A percentile compares a stretch with the other conserved stretches of the same genome.
phyloP scores from a whole-genome alignment of 768 basidiomycete species.

The Tulasnella sp. region DNA sequence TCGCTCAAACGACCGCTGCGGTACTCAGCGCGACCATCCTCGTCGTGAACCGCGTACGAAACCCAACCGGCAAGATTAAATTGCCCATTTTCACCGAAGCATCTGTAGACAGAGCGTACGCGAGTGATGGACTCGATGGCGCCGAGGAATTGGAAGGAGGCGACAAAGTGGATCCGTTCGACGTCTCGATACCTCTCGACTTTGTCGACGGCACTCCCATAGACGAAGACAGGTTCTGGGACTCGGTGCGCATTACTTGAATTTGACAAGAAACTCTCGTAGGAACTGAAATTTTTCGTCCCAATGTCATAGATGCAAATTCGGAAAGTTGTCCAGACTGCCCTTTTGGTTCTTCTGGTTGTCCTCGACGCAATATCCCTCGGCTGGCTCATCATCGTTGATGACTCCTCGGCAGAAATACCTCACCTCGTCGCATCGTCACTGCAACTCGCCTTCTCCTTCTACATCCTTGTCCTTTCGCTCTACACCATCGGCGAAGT shows the following conservation, averaged over 20 bases:
- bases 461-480: conserved; percentile 57
- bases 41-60: background rate
- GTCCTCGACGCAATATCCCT: conserved; percentile 52
- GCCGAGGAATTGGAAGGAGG: conserved; percentile 16
- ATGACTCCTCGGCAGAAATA: conserved; percentile 27
- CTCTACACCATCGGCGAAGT: conserved; percentile 49
- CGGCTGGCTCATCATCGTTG: conserved; percentile 48
- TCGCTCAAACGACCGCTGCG: conserved; percentile 10
- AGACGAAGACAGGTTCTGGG: conserved; percentile 58
- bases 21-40: conserved; percentile 11
- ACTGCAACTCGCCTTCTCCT: conserved; percentile 51
- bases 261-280: background rate
- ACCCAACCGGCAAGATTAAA: background rate
- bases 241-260: conserved; percentile 40
- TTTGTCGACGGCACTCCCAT: conserved; percentile 62
- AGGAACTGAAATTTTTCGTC: background rate
- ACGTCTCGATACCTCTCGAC: conserved; percentile 70
- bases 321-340: conserved; percentile 51
- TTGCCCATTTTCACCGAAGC: conserved; percentile 9
- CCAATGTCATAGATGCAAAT: conserved; percentile 48
- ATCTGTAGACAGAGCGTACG: background rate
- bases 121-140: background rate
- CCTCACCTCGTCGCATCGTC: conserved; percentile 40
- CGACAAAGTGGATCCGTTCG: conserved; percentile 52
- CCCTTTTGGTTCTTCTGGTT: conserved; percentile 47